Evolutionary conservation across 148 eudicot genomes (phyloP).

Genomic region (Cornus kousa): DNA sequence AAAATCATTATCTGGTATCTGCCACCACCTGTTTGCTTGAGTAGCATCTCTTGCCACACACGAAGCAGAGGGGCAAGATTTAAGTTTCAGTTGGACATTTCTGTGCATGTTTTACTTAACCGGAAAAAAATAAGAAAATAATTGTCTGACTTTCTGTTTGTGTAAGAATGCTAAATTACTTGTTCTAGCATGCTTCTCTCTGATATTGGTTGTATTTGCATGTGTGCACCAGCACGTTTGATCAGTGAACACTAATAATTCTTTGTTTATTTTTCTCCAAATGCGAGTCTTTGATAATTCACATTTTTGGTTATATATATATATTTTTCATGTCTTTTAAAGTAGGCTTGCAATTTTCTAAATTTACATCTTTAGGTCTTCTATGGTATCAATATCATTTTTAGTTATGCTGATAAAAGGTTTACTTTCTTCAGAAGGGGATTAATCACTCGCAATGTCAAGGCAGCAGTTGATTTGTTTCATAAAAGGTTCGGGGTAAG

Average conservation of each 20-base stretch:
- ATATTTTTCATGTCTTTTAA: background rate
- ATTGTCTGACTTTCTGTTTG: background rate
- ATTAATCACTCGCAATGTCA: conserved; percentile 92
- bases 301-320: background rate
- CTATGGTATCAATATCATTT: background rate
- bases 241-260: background rate
- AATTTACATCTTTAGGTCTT: background rate
- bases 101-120: too few relatives aligned
- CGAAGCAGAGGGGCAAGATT: too few relatives aligned
- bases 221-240: background rate
- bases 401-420: background rate
- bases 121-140: too few relatives aligned
- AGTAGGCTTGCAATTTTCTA: too few relatives aligned
- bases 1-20: too few relatives aligned
- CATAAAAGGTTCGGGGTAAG: conserved; percentile 84
- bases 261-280: background rate
- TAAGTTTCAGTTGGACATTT: too few relatives aligned
- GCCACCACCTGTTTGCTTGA: too few relatives aligned
- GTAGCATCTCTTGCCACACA: too few relatives aligned
- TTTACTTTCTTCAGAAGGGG: conserved; percentile 64
- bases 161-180: background rate
- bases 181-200: background rate
- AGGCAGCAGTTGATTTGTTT: conserved; percentile 81
- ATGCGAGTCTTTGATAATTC: background rate
- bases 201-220: background rate